Base-by-base conservation (phyloP, 441 rosid species). In the Adansonia rubrostipa region DNA sequence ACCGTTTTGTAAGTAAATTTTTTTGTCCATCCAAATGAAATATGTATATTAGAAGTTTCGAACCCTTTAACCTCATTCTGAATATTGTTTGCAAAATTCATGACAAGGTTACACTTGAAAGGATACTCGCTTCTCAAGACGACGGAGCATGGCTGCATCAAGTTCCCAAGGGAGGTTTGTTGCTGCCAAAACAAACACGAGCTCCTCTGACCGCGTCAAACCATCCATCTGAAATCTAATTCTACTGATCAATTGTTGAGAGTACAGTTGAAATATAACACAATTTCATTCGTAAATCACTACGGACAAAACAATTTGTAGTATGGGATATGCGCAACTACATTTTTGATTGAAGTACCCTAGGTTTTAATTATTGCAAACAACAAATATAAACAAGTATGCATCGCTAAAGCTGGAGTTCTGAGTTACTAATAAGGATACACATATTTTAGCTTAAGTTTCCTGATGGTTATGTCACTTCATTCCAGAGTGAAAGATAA, bases 111-210 rank as follows among this genome's bases (percentile, higher is more conserved):
- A 74, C 56, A 40, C 9, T 3, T 36, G 10, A 44, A 88, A 89
- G 97, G 97, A 93, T 96, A 96, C 98, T 78, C 97, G 82, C 87
- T 96, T 96, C 89, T 94, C 99, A 42, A 96, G 92, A 79, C 97
- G 94, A 50, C 98, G 87, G 62, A 96, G 97, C 98, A 96, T 90
- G 81, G 98, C 98, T 71, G 91, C 97, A 88, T 96, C 99, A 75
- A 96, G 83, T 75, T 96, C 99, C 98, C 99, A 96, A 0, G 99
- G 99, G 69, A 96, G 97, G 82, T 96, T 94, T 33, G 99, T 96
- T 13, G 99, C 98, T 0, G 98, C 98, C 89, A 96, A 85, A 75
- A 96, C 97, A 82, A 94, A 96, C 20, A 96, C 98, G 22, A 96
- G 98, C 85, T 96, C 97, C 36, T 96, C 83, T 3, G 97, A 84